phyloP scores from a whole-genome alignment of 164 flowering plant genomes.

The Kingdonia uniflora region DNA sequence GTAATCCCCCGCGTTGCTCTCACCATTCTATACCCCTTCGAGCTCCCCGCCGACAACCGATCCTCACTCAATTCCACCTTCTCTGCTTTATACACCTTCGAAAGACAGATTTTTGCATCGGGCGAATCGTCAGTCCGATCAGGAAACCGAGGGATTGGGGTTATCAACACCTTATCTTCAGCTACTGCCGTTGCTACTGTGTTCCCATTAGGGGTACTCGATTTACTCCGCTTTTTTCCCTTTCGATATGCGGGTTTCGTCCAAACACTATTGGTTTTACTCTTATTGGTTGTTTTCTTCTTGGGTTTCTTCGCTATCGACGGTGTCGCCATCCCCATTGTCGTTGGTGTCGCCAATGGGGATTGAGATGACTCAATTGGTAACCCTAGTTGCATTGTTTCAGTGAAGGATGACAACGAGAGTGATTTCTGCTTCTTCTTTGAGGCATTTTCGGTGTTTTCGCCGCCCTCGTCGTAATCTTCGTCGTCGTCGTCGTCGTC shows the following conservation, averaged over 20 bases:
- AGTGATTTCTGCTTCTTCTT: conserved; percentile 49
- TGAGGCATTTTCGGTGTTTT: conserved; percentile 15
- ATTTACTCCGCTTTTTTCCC: conserved; percentile 59
- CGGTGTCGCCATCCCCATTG: background rate
- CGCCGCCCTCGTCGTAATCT: conserved; percentile 18
- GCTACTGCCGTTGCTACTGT: background rate
- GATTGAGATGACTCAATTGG: too few relatives aligned
- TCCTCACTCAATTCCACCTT: conserved; percentile 91
- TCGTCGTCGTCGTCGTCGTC: conserved; percentile 15
- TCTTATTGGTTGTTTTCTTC: conserved; percentile 24
- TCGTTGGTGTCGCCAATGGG: background rate
- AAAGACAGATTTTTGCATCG: conserved; percentile 56
- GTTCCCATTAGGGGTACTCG: conserved; percentile 12
- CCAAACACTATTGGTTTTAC: conserved; percentile 62
- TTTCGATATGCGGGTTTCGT: conserved; percentile 58
- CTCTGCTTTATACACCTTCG: conserved; percentile 89
- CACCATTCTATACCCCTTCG: conserved; percentile 92
- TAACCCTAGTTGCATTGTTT: too few relatives aligned
- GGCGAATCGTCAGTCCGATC: conserved; percentile 67
- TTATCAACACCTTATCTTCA: conserved; percentile 48
- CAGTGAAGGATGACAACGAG: conserved; percentile 8
- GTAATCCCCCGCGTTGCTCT: conserved; percentile 86
- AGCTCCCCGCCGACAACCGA: conserved; percentile 63
- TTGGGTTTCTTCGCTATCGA: conserved; percentile 33
- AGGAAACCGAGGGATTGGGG: conserved; percentile 62